Conservation (phyloP, 129 eudicot species). For the Tagetes erecta region DNA sequence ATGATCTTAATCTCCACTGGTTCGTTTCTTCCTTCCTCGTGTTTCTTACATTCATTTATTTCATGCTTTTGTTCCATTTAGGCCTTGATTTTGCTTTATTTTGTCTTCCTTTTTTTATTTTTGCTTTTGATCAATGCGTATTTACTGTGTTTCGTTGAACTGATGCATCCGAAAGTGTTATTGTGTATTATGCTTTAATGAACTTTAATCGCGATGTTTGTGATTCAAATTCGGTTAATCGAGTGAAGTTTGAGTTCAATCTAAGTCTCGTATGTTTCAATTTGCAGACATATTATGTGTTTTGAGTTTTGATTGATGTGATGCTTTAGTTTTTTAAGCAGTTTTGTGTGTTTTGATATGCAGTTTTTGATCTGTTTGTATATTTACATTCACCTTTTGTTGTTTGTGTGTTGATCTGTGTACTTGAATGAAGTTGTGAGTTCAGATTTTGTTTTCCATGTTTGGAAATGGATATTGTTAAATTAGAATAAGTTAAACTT, state of each 20-base stretch:
- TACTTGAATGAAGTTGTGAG: conserved; percentile 21
- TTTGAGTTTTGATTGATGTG: neutral
- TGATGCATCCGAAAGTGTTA: neutral
- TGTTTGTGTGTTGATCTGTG: conserved; percentile 14
- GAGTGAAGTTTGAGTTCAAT: conserved; percentile 26
- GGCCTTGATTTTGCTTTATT: conserved; percentile 9
- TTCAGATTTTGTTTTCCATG: conserved; percentile 15
- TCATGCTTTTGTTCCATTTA: neutral
- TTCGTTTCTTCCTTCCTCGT: conserved; percentile 23
- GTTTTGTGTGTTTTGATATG: neutral
- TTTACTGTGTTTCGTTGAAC: neutral
- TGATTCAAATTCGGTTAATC: neutral
- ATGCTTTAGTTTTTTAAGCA: neutral
- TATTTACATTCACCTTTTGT: neutral
- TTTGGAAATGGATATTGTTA: conserved; percentile 16
- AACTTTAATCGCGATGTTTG: neutral
- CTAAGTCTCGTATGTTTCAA: conserved; percentile 2
- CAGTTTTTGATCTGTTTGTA: neutral
- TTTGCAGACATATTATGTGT: neutral
- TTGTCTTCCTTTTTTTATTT: neutral
- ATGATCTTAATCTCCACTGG: conserved; percentile 43
- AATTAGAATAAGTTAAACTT: conserved; percentile 13
- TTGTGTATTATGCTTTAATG: conserved; percentile 13
- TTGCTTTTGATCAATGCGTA: conserved; percentile 9
- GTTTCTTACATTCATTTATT: neutral